Conservation (phyloP, 1,284 basidiomycete genomes). For the Marasmius sp. region DNA sequence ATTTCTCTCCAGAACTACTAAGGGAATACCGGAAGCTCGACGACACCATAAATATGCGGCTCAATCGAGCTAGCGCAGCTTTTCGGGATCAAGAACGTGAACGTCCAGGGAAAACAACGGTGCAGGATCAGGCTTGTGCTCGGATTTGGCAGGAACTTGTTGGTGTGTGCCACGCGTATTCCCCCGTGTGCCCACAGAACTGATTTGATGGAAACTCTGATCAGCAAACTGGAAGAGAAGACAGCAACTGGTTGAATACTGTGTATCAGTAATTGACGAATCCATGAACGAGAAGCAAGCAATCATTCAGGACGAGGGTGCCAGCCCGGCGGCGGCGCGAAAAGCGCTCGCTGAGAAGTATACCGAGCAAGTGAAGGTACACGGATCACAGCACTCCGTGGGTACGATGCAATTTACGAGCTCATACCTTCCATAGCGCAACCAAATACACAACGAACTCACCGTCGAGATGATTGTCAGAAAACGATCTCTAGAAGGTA, state of each 20-base stretch:
- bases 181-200: neutral
- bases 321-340: slow-evolving; percentile 46
- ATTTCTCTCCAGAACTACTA: slow-evolving; percentile 65
- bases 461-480: slow-evolving; percentile 79
- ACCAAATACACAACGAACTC: slow-evolving; percentile 79
- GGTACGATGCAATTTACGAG: neutral
- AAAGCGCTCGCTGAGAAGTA: slow-evolving; percentile 58
- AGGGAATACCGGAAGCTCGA: slow-evolving; percentile 85
- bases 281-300: slow-evolving; percentile 61
- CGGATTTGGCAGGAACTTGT: slow-evolving; percentile 83
- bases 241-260: slow-evolving; percentile 78
- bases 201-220: slow-evolving; percentile 5
- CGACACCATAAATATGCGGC: slow-evolving; percentile 79
- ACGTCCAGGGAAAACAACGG: slow-evolving; percentile 39
- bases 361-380: slow-evolving; percentile 75
- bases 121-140: slow-evolving; percentile 75
- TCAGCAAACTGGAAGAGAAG: slow-evolving; percentile 84
- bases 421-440: slow-evolving; percentile 46
- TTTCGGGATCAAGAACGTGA: slow-evolving; percentile 71
- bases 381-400: slow-evolving; percentile 23
- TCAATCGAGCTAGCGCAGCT: slow-evolving; percentile 81
- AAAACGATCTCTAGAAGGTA: slow-evolving; percentile 78
- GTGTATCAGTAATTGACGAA: slow-evolving; percentile 69
- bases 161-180: slow-evolving; percentile 47
- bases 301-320: slow-evolving; percentile 40